Base-by-base conservation (phyloP, 805 yeast genomes). In the Metschnikowia orientalis region DNA sequence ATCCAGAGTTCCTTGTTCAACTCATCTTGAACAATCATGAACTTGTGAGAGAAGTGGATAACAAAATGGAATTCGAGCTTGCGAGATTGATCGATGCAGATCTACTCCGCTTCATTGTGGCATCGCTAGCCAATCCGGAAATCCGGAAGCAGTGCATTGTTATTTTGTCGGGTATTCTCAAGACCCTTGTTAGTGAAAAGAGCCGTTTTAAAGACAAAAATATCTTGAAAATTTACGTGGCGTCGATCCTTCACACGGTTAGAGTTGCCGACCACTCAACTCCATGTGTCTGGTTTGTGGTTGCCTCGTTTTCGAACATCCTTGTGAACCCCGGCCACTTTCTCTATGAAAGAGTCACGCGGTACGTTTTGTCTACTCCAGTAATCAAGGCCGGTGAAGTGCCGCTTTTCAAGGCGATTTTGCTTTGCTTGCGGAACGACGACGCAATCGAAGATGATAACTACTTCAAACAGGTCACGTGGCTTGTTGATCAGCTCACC, bases 241-340 rank as follows among this genome's bases (percentile, higher is more conserved):
- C 74, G 9, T 73, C 68, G 28, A 54, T 72, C 15, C 47, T 74
- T 29, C 54, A 58, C 45, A 63, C 73, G 0, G 32, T 67, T 13
- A 25, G 40, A 7, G 41, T 34, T 12, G 37, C 40, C 6, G 48
- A 46, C 23, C 49, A 44, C 23, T 24, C 30, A 20, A 35, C 34
- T 3, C 36, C 48, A 1, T 6, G 45, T 11, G 61, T 79, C n/a
- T 73, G 81, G 57, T 59, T 66, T 11, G 51, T 76, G 34, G 55
- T 79, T 23, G 71, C 86, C 1, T 69, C 73, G 32, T 52, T 87
- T 23, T 59, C 77, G 4, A 72, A 75, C 3, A 63, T 85, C 2
- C 53, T 85, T 37, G 54, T 67, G 5, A 76, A 79, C 40, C 95
- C 97, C 0, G 75, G 79, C 0, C 90, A 85, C 41, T 71, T 69